phyloP scores from a whole-genome alignment of 768 basidiomycete genomes.

The Mycena galericulata region DNA sequence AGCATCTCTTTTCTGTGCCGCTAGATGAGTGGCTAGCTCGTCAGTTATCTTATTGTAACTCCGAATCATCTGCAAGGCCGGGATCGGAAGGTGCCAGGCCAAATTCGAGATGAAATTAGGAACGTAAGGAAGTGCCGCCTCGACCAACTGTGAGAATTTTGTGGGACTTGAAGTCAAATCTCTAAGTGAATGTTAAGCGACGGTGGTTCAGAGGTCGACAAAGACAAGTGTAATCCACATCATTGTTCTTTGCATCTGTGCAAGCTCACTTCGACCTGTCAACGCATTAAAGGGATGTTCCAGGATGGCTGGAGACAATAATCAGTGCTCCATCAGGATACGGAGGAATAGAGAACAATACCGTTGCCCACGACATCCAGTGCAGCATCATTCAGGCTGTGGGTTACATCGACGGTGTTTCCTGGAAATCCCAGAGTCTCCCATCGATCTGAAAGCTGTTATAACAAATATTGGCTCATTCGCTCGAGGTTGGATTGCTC shows the following conservation, averaged over 20 bases:
- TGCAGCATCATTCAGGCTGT: too few relatives aligned
- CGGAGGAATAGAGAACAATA: not conserved
- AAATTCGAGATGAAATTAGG: not conserved
- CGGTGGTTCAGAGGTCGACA: not conserved
- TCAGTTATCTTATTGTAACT: not conserved
- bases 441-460: conserved; percentile 6
- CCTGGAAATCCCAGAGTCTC: conserved; percentile 1
- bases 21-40: not conserved
- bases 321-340: not conserved
- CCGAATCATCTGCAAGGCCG: not conserved
- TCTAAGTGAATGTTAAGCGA: not conserved
- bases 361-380: too few relatives aligned
- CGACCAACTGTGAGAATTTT: not conserved
- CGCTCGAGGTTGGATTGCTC: too few relatives aligned
- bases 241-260: not conserved
- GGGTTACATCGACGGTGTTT: too few relatives aligned
- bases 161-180: not conserved
- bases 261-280: not conserved
- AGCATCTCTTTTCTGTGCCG: not conserved
- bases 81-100: not conserved
- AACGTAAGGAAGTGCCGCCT: not conserved
- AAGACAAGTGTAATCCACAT: not conserved
- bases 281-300: not conserved
- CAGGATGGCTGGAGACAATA: not conserved
- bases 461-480: not conserved